These are phyloP conservation scores for Bonia amplexicaulis DNA, from an alignment of 176 grass and related monocot genomes.

Conservation along the genomic window DNA sequence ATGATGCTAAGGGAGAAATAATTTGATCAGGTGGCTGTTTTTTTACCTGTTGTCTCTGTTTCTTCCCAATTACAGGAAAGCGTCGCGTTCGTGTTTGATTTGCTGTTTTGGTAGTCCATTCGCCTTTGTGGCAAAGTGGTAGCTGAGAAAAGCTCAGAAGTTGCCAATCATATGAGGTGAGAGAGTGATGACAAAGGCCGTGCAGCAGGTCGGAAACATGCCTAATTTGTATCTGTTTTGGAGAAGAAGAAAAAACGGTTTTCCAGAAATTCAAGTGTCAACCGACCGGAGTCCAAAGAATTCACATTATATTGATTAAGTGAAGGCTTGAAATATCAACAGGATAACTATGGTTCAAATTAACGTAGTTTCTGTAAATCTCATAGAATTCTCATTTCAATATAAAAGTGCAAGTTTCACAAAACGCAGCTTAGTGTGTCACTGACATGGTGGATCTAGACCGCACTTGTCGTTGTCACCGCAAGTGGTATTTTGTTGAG, in stretches of 20 bases:
- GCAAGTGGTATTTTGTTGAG: neutral
- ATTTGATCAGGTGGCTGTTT: neutral
- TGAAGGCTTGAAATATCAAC: neutral
- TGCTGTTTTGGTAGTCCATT: neutral
- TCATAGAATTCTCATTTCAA: neutral
- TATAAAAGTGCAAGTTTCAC: neutral
- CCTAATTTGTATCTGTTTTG: slow-evolving; percentile 20
- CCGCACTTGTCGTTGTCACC: neutral
- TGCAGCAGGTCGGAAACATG: slow-evolving; percentile 36
- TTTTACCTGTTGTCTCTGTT: neutral
- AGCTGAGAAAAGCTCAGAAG: slow-evolving; percentile 32
- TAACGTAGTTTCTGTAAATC: neutral
- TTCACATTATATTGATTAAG: neutral
- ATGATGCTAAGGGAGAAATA: slow-evolving; percentile 23
- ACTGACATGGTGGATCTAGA: neutral
- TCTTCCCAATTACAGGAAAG: neutral
- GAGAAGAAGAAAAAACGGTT: neutral
- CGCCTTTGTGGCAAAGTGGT: slow-evolving; percentile 18
- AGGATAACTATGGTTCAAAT: neutral
- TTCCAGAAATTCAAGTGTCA: neutral
- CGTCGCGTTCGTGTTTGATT: slow-evolving; percentile 17
- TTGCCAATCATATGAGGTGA: slow-evolving; percentile 12
- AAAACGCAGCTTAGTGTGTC: neutral
- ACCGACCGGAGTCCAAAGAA: neutral
- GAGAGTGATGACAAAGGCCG: neutral